These are phyloP conservation scores for Steccherinum ochraceum DNA, from an alignment of 768 basidiomycete species.

Conservation along the genomic window DNA sequence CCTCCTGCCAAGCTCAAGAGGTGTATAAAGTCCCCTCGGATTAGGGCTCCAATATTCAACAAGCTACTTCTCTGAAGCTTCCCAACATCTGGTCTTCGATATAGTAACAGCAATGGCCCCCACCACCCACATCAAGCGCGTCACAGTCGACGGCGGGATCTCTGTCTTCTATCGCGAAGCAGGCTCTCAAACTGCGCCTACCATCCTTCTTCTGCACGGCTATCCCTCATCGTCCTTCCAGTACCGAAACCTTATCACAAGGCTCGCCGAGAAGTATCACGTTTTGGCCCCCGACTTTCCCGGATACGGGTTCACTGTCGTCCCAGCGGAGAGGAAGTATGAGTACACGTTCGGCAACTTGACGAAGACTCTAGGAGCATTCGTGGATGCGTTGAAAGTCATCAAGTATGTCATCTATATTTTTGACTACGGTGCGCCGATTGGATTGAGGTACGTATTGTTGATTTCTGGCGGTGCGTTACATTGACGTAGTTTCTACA, in stretches of 20 bases:
- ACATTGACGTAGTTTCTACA: too few species aligned
- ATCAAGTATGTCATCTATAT: slow-evolving; percentile 38
- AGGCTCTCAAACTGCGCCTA: slow-evolving; percentile 23
- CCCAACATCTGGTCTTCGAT: too few species aligned
- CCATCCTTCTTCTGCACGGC: slow-evolving; percentile 42
- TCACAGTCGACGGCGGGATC: slow-evolving; percentile 26
- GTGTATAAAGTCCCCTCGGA: too few species aligned
- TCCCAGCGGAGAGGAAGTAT: slow-evolving; percentile 30
- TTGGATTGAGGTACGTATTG: slow-evolving; percentile 24
- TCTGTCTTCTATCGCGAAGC: slow-evolving; percentile 40
- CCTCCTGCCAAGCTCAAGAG: too few species aligned
- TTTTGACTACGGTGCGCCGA: slow-evolving; percentile 44
- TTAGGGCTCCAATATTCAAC: too few species aligned
- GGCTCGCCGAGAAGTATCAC: slow-evolving; percentile 33
- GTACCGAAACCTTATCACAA: slow-evolving; percentile 40
- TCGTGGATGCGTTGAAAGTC: slow-evolving; percentile 34
- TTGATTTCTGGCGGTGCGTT: too few species aligned
- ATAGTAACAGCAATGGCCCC: not conserved
- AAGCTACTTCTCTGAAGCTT: too few species aligned
- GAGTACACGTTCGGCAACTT: slow-evolving; percentile 36
- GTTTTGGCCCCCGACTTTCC: slow-evolving; percentile 46
- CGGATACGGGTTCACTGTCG: slow-evolving; percentile 43
- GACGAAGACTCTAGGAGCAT: slow-evolving; percentile 30
- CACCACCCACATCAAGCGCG: slow-evolving; percentile 17
- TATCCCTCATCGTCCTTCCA: slow-evolving; percentile 44